phyloP scores from a whole-genome alignment of 805 yeast genomes.

The Starmera amethionina region DNA sequence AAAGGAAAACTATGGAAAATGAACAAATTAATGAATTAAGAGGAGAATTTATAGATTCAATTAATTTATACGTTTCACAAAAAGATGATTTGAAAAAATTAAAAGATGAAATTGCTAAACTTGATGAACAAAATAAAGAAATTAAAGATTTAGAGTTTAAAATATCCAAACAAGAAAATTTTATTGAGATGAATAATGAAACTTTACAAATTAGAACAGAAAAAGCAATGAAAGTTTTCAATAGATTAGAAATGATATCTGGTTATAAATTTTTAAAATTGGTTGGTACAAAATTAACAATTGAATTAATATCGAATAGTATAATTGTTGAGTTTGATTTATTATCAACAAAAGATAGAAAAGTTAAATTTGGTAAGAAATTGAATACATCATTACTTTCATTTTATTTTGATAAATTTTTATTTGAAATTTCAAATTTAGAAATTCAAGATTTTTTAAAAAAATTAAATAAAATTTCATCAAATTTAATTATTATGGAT shows the following conservation, averaged over 20 bases:
- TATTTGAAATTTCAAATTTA: not conserved
- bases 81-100: conserved; percentile 1
- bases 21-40: conserved; percentile 5
- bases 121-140: not conserved
- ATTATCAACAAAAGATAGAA: not conserved
- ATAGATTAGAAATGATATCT: not conserved
- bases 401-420: conserved; percentile 4
- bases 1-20: conserved; percentile 10
- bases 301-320: conserved; percentile 3
- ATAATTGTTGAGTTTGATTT: conserved; percentile 7
- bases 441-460: not conserved
- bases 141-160: conserved; percentile 1
- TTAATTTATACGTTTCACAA: conserved; percentile 1
- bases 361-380: conserved; percentile 3
- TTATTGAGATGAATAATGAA: not conserved
- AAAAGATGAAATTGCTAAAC: conserved; percentile 2
- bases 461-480: conserved; percentile 3
- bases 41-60: conserved; percentile 5
- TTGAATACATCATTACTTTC: conserved; percentile 3
- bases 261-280: conserved; percentile 1
- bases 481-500: conserved; percentile 6
- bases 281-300: conserved; percentile 2
- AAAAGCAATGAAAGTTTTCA: not conserved
- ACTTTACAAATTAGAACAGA: not conserved
- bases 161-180: not conserved